Evolutionary conservation across 257 asterid species (phyloP), one percentile per base, ranked within the genome.

Genomic region (Lavandula angustifolia): DNA sequence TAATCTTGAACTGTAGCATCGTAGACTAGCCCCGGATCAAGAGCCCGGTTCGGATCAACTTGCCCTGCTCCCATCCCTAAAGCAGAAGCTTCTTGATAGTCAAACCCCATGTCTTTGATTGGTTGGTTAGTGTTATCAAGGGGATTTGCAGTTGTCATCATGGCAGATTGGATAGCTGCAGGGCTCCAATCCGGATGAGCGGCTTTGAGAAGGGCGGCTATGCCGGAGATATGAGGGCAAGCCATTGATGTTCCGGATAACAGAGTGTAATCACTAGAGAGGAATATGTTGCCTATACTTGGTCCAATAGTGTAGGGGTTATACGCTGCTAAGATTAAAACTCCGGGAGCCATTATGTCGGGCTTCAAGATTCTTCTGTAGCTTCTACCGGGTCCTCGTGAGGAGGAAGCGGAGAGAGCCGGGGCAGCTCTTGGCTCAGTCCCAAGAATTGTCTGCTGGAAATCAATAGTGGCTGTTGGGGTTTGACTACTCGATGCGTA

Each of bases 341-440:
- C 57, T 5, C 89, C 87, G 0, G 92, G 89, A 6, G 89, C 85
- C 84, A 82, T 73, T 7, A 84, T 38, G 44, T 87, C 92, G 3
- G 92, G 89, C 74, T 84, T 87, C 73, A 80, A 33, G n/a, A 84
- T 69, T 16, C 77, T 79, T 0, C 75, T 86, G 32, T 62, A 85
- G 80, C 75, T 75, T 3, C 62, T 66, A 0, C 82, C 69, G 0
- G 91, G 91, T 4, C 96, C 96, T 44, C 85, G 50, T 0, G 83
- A 81, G 0, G 87, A 44, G 16, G 75, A 78, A 0, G 47, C 22
- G 0, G 95, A 73, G 17, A 83, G 80, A 0, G 75, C 80, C 0
- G 91, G 96, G 7, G 89, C 85, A 4, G 88, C 76, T 40, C 75
- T 62, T 0, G 80, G 81, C 10, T 54, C 68, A 14, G 55, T 56